phyloP scores from a whole-genome alignment of 2,329 filamentous ascomycete genomes.

The Sclerotinia sclerotiorum region DNA sequence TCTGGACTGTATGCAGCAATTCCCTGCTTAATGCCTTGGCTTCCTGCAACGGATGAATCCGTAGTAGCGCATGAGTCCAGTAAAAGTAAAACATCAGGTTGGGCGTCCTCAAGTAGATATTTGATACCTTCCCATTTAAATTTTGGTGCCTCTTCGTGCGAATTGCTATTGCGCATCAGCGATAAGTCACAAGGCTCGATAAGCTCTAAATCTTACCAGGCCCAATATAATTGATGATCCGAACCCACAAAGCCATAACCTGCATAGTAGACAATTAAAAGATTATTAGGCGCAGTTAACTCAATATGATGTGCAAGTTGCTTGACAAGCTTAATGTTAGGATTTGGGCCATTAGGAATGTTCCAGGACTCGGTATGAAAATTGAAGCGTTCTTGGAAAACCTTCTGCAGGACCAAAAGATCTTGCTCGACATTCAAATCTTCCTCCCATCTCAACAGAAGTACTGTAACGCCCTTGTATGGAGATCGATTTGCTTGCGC shows the following conservation, averaged over 20 bases:
- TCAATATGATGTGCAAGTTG: constrained; percentile 61
- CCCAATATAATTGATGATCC: constrained; percentile 65
- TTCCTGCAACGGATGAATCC: constrained; percentile 51
- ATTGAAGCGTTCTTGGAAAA: constrained; percentile 60
- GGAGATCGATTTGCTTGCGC: constrained; percentile 59
- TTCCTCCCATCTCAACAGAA: constrained; percentile 63
- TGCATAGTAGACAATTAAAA: constrained; percentile 65
- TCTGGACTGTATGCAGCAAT: constrained; percentile 61
- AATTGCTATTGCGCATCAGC: constrained; percentile 52
- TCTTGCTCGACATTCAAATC: constrained; percentile 55
- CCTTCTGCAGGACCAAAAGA: constrained; percentile 54
- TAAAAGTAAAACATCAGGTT: constrained; percentile 61
- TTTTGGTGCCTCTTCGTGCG: constrained; percentile 57
- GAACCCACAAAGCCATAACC: constrained; percentile 59
- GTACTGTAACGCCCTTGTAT: constrained; percentile 59
- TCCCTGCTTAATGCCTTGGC: constrained; percentile 59
- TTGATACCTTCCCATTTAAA: constrained; percentile 64
- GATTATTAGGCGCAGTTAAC: constrained; percentile 56
- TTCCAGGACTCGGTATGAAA: constrained; percentile 60
- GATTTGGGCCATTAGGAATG: constrained; percentile 59
- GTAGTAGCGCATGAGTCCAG: constrained; percentile 61
- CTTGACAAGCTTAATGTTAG: constrained; percentile 61
- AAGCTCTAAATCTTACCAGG: constrained; percentile 53
- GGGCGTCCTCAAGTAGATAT: constrained; percentile 61
- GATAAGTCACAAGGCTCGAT: constrained; percentile 33